These are phyloP conservation scores for Miamiensis avidus DNA, from an alignment of 169 alveolate species.

Conservation along the genomic window DNA sequence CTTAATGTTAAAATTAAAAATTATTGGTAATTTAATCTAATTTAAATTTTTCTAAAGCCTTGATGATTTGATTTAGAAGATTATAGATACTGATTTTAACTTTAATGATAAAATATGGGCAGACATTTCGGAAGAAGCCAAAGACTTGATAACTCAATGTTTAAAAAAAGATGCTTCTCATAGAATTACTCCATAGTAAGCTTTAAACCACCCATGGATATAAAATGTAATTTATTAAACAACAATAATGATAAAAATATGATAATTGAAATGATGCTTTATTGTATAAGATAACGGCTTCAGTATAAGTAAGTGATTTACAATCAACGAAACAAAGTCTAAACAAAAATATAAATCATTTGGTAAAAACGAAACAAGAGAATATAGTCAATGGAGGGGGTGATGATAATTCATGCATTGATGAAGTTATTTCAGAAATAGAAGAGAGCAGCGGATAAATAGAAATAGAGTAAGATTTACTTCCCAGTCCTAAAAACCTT, in stretches of 20 bases:
- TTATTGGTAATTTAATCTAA: neutral
- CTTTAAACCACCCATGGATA: constrained; percentile 82
- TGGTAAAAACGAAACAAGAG: neutral
- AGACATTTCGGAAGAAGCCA: constrained; percentile 37
- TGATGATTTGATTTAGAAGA: constrained; percentile 25
- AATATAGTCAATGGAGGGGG: no score
- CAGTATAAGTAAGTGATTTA: neutral
- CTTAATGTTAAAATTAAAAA: no score
- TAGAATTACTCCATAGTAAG: constrained; percentile 68
- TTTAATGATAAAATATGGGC: constrained; percentile 14
- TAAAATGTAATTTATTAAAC: constrained; percentile 2
- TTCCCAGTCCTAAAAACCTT: no score
- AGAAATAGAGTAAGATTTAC: no score
- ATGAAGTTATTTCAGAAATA: no score
- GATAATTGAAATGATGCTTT: neutral
- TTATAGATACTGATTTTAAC: constrained; percentile 9
- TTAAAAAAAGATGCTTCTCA: constrained; percentile 46
- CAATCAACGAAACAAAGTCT: neutral
- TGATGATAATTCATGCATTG: no score
- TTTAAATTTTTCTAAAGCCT: neutral
- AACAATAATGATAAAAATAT: neutral
- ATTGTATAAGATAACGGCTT: no score
- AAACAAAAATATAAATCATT: neutral
- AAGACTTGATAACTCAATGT: constrained; percentile 41
- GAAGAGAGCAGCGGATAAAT: no score